Base-by-base conservation (phyloP, 495 filamentous ascomycete genomes). In the Tuber aestivum region DNA sequence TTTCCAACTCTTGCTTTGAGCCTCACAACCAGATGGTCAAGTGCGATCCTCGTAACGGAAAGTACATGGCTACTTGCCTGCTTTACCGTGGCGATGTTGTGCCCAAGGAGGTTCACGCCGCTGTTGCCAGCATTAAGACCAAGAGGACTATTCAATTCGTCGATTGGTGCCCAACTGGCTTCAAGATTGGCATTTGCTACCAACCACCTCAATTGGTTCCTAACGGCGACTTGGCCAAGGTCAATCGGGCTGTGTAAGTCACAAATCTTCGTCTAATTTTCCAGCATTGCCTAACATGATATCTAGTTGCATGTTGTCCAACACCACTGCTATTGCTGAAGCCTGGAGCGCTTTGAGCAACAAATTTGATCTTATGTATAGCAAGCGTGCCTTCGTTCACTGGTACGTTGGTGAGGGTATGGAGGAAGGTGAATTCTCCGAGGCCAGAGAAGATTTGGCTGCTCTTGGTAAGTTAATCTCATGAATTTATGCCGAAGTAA, bases 301-400 rank as follows among this genome's bases (percentile, higher is more conserved):
- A 37, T 65, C 41, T 38, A 68, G 82, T 74, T 92, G 91, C 82
- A 97, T 97, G 93, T 86, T 97, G 75, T 92, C 91, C 86, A 97
- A 97, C 88, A 95, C 93, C 37, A 97, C 93, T 20, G 92, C 93
- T 75, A 95, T 97, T 76, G 90, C 93, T 69, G 93, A 97, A 85
- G 93, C 94, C 68, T 97, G 94, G 94, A 89, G 88, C 69, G 91
- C 93, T 78, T 87, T 97, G 41, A 92, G 95, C 85, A 90, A 93
- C 87, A 97, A 97, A 86, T 97, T 97, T 85, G 94, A 97, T 81
- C 92, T 97, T 78, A 97, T 97, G 94, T 96, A 97, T 87, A 92
- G 89, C 86, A 97, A 97, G 89, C 92, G 93, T 81, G 93, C 93
- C 65, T 97, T 97, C 83, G 93, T 97, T 23, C 93, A 97, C 85